Percentiles rank a stretch among this genome's conserved stretches.
phyloP scores from a whole-genome alignment of 257 asterid species.

The Voacanga thouarsii region DNA sequence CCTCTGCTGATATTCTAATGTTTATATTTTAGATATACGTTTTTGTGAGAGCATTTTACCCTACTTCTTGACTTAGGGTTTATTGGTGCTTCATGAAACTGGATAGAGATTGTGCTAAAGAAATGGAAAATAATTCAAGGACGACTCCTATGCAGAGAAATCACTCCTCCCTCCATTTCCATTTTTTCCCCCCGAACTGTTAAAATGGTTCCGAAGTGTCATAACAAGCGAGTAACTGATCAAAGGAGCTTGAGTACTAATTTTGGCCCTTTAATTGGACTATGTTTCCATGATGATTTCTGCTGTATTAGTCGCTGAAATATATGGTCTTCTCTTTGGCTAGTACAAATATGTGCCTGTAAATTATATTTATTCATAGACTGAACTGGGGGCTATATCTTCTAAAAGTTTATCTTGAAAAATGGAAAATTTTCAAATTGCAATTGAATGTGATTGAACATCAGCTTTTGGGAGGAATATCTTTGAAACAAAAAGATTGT shows the following conservation, averaged over 20 bases:
- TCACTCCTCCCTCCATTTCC: background rate
- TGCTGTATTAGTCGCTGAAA: background rate
- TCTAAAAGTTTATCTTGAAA: background rate
- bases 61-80: constrained; percentile 10
- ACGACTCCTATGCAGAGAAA: background rate
- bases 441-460: background rate
- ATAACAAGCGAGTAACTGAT: too few relatives aligned
- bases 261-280: too few relatives aligned
- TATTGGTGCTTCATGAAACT: background rate
- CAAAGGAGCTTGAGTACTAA: too few relatives aligned
- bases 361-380: background rate
- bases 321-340: background rate
- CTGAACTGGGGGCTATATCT: background rate
- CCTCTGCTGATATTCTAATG: background rate
- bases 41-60: background rate
- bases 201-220: background rate
- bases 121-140: background rate
- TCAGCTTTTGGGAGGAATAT: background rate
- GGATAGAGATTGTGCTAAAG: background rate
- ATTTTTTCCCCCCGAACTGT: background rate
- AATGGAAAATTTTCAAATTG: background rate
- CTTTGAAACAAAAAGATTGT: background rate
- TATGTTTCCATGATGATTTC: background rate
- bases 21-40: background rate
- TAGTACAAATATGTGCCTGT: background rate